phyloP scores from a whole-genome alignment of 2,329 filamentous ascomycete genomes.

The Lachnellula subtilissima region DNA sequence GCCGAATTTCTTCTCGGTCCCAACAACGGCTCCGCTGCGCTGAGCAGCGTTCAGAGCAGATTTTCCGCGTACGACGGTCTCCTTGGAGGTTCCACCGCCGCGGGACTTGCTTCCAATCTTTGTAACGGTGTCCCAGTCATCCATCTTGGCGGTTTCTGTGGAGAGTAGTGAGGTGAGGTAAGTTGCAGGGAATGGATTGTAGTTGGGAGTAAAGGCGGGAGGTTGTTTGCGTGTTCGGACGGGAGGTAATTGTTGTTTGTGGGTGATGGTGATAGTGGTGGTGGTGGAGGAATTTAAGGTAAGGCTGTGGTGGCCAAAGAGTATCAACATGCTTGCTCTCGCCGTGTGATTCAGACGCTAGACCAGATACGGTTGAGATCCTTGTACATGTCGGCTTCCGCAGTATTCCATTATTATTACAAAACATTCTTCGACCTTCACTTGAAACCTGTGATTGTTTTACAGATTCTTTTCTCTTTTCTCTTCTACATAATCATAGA shows the following conservation, averaged over 20 bases:
- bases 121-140: constrained; percentile 83
- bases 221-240: constrained; percentile 4
- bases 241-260: neutral
- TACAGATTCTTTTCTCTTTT: no score
- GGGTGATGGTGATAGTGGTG: constrained; percentile 7
- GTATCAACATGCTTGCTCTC: constrained; percentile 3
- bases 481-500: neutral
- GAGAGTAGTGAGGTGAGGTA: neutral
- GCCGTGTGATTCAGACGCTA: constrained; percentile 20
- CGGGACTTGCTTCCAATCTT: constrained; percentile 89
- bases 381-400: constrained; percentile 8
- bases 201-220: constrained; percentile 7
- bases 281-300: constrained; percentile 7
- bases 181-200: constrained; percentile 2
- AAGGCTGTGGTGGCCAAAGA: constrained; percentile 2
- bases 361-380: constrained; percentile 6
- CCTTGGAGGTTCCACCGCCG: constrained; percentile 64
- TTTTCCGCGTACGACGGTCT: constrained; percentile 86
- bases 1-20: constrained; percentile 87
- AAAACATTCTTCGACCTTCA: neutral
- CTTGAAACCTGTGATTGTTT: neutral
- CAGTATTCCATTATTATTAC: neutral
- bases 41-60: constrained; percentile 81
- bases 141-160: constrained; percentile 40
- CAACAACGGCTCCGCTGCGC: constrained; percentile 68